Conservation (phyloP, 306 rosid genomes). For the Cicer arietinum region DNA sequence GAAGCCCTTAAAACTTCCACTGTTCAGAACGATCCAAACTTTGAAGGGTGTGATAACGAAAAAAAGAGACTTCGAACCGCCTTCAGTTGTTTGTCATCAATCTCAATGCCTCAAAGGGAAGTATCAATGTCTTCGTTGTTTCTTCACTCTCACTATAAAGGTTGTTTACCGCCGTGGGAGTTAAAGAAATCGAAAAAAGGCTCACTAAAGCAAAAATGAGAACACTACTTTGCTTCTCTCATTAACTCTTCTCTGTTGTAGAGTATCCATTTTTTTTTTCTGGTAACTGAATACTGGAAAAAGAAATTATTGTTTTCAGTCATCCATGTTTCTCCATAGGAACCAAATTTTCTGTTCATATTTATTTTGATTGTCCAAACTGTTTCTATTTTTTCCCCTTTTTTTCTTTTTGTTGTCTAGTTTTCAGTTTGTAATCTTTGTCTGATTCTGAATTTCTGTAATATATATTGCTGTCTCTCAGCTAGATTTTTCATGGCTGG, state of each 20-base stretch:
- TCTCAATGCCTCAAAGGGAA: slow-evolving; percentile 76
- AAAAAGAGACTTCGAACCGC: slow-evolving; percentile 71
- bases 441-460: slow-evolving; percentile 45
- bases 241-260: slow-evolving; percentile 39
- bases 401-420: slow-evolving; percentile 31
- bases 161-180: slow-evolving; percentile 87
- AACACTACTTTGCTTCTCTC: slow-evolving; percentile 36
- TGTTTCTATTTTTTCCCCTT: neutral
- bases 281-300: slow-evolving; percentile 36
- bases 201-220: slow-evolving; percentile 66
- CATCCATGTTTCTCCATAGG: slow-evolving; percentile 3
- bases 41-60: slow-evolving; percentile 62
- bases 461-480: slow-evolving; percentile 48
- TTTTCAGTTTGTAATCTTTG: slow-evolving; percentile 45
- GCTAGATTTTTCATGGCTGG: slow-evolving; percentile 34
- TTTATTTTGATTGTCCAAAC: slow-evolving; percentile 49
- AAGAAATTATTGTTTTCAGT: slow-evolving; percentile 43
- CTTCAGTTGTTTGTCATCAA: slow-evolving; percentile 79
- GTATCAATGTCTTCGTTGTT: slow-evolving; percentile 87
- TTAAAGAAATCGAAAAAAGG: slow-evolving; percentile 63
- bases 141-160: slow-evolving; percentile 91
- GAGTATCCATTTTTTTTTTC: slow-evolving; percentile 38
- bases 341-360: slow-evolving; percentile 44
- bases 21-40: slow-evolving; percentile 62
- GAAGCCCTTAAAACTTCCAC: slow-evolving; percentile 74